Base-by-base conservation (phyloP, 2,329 filamentous ascomycete species). In the Cytospora chrysosperma region DNA sequence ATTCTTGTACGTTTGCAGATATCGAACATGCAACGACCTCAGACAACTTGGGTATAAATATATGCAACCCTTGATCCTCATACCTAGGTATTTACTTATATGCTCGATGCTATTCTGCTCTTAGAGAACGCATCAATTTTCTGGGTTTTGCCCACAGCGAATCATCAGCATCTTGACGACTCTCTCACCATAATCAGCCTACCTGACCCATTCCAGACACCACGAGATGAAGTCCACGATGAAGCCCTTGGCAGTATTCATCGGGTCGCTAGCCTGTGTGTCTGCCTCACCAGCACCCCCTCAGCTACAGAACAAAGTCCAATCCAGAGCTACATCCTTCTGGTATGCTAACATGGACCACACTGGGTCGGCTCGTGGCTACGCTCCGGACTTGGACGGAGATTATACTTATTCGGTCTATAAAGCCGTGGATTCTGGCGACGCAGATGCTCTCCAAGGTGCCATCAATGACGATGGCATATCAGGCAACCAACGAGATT, bases 291-390 rank as follows among this genome's bases (percentile, higher is more conserved):
- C 68, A 17, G 55, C 64, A 4, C 9, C 30, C 2, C 57, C 56
- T 12, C 53, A 62, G 57, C 32, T 50, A 21, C 51, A 62, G 19
- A 63, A 68, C 47, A 57, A 56, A 54, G 28, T 68, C 27, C 50
- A 59, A n/a, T 65, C 66, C 56, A 63, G 65, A 51, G 55, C 66
- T 26, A 72, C 69, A 34, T 72, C 68, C 54, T 80, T 76, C 67
- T 79, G 77, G 76, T 79, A 80, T 68, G 70, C 77, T 40, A 76
- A 77, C 59, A 72, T 80, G 69, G 77, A 80, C 58, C 78, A 80
- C 63, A 73, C 72, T 0, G 73, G 71, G 1, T 26, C 70, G 1
- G 60, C 72, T 19, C 72, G 77, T 9, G 77, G 78, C 8, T 78
- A 72, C 60, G 77, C 77, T 2, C 78, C 77, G 1, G 75, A 79